Evolutionary conservation across 2,329 filamentous ascomycete species (phyloP), one percentile per base, ranked within the genome.

Genomic region (Diaporthe helianthi): DNA sequence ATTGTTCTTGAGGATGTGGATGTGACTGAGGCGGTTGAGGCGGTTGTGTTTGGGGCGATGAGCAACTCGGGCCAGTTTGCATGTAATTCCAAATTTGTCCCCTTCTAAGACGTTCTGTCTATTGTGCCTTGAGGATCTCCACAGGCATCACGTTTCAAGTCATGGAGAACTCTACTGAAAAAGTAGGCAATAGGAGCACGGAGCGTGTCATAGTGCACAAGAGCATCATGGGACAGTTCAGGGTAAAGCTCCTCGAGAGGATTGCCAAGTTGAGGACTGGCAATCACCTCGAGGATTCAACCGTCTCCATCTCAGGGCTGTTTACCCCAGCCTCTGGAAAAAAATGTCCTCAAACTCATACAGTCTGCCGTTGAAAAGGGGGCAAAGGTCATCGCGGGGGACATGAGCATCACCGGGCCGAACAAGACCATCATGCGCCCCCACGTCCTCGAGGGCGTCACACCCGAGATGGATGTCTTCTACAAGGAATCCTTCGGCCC

Each of bases 1-100:
- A 85, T 93, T 66, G 86, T 93, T 1, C 84, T 90, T 72, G 87
- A 90, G 46, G 90, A 93, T 76, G 90, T 90, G 15, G 83, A 92
- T 73, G 73, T 93, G 52, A 83, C 89, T 24, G 83, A 85, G 47
- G 90, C 90, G 1, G 90, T 89, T 0, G 79, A 83, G 67, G 84
- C 85, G 70, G 87, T 87, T 69, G 83, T 85, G 0, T 76, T 87
- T 7, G 90, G 89, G 12, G 83, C 89, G 0, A 90, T 91, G 75
- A 75, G 90, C 71, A 86, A 90, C 74, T 82, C 80, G 19, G 90
- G 90, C 1, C 90, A 92, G 85, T 92, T 53, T 92, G 90, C 80
- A 91, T 92, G 89, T 46, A 3, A 46, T 19, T 46, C 12, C 9
- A 22, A 8, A 4, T 46, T 0, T 22, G 22, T 7, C 44, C 9